Percentiles rank a stretch among this genome's conserved stretches.
Conservation (phyloP, 73 alveolate genomes). For the Symbiodinium pilosum region DNA sequence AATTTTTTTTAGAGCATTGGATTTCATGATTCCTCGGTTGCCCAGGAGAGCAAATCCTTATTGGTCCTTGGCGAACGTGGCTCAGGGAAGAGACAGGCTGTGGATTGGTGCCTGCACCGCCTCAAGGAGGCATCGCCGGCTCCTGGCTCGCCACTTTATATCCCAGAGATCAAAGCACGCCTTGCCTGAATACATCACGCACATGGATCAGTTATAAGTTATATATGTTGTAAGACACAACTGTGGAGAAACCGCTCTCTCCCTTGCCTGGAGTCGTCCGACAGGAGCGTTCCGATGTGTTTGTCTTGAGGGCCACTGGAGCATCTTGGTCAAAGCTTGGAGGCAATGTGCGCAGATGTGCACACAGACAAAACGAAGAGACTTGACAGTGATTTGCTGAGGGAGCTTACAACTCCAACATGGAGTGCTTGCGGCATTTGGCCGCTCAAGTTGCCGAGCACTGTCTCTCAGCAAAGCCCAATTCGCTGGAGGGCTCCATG, state of each 20-base stretch:
- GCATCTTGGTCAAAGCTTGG: too few relatives aligned
- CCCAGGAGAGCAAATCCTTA: slow-evolving; percentile 75
- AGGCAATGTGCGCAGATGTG: neutral
- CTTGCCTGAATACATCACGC: too few relatives aligned
- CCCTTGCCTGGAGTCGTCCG: too few relatives aligned
- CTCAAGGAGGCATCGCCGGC: slow-evolving; percentile 42
- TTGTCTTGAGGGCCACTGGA: neutral
- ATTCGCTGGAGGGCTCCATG: slow-evolving; percentile 67
- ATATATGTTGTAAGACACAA: too few relatives aligned
- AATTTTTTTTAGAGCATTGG: too few relatives aligned
- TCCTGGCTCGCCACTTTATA: too few relatives aligned
- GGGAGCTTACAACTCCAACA: slow-evolving; percentile 65
- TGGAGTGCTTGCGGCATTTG: slow-evolving; percentile 72
- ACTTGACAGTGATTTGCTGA: neutral
- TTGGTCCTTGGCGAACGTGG: slow-evolving; percentile 73
- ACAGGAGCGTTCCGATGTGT: neutral
- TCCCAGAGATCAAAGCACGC: too few relatives aligned
- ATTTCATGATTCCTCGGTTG: too few relatives aligned
- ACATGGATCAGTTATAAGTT: too few relatives aligned
- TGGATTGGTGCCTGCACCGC: slow-evolving; percentile 64
- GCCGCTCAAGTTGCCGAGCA: slow-evolving; percentile 85
- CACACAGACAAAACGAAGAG: too few relatives aligned
- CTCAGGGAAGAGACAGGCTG: slow-evolving; percentile 84
- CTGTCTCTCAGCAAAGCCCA: slow-evolving; percentile 26
- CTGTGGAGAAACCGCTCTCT: too few relatives aligned